phyloP scores from a whole-genome alignment of 148 eudicot genomes.

The Spergularia bocconei region DNA sequence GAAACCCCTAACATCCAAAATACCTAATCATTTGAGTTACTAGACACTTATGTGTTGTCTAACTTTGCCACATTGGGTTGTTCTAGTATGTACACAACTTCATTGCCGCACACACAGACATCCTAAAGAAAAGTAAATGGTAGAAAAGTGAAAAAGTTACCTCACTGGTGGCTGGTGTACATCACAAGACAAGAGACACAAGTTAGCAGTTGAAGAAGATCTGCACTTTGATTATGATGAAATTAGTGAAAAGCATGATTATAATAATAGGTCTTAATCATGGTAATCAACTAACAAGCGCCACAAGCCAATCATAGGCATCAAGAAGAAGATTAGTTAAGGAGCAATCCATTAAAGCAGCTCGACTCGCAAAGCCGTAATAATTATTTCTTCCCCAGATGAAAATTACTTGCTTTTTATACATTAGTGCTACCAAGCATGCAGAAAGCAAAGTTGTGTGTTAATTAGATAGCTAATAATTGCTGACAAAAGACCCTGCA shows the following conservation, averaged over 20 bases:
- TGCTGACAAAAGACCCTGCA: conserved; percentile 6
- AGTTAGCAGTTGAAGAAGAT: conserved; percentile 15
- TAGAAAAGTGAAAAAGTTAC: background rate
- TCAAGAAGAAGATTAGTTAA: conserved; percentile 9
- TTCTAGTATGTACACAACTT: background rate
- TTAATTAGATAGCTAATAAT: conserved; percentile 11
- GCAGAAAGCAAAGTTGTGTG: conserved; percentile 19
- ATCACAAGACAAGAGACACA: background rate
- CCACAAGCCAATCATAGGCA: conserved; percentile 14
- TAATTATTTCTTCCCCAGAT: conserved; percentile 17
- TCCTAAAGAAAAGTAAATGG: background rate
- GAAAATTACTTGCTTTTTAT: background rate
- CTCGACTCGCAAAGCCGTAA: conserved; percentile 12
- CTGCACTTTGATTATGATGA: conserved; percentile 23
- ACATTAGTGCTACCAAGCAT: conserved; percentile 26
- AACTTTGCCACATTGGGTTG: too few species aligned
- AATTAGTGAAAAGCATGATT: conserved; percentile 28
- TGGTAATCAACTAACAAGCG: conserved; percentile 21
- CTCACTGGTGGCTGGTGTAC: background rate
- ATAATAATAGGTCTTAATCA: conserved; percentile 21
- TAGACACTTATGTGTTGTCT: too few species aligned
- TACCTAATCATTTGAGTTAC: too few species aligned
- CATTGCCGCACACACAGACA: background rate
- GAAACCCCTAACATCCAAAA: too few species aligned
- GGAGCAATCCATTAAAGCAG: conserved; percentile 7